Conservation (phyloP, 2,329 filamentous ascomycete genomes). For the Aspergillus carbonarius region DNA sequence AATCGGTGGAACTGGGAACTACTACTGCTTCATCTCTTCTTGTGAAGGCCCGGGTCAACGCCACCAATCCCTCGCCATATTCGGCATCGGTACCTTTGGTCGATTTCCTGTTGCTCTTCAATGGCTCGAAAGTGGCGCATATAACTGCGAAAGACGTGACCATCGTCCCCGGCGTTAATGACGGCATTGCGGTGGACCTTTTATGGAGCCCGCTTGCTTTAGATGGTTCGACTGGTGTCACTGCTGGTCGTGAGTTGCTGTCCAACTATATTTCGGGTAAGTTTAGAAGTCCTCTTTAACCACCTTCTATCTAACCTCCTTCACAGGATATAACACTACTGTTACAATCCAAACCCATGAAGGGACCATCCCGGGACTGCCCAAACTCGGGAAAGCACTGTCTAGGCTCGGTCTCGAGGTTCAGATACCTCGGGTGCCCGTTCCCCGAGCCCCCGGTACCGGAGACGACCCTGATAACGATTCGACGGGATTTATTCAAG, state of each 20-base stretch:
- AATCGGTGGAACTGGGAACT: constrained; percentile 68
- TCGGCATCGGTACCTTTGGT: constrained; percentile 77
- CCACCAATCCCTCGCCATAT: constrained; percentile 89
- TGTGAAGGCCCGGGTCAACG: constrained; percentile 70
- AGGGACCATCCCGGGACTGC: constrained; percentile 70
- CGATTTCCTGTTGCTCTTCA: constrained; percentile 72
- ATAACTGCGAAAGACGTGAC: constrained; percentile 64
- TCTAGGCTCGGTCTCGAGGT: constrained; percentile 70
- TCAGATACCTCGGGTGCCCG: constrained; percentile 65
- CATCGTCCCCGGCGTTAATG: constrained; percentile 69
- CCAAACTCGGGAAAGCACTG: constrained; percentile 69
- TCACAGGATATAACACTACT: constrained; percentile 71
- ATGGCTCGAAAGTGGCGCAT: constrained; percentile 73
- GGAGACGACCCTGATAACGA: constrained; percentile 44
- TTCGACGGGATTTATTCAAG: constrained; percentile 71
- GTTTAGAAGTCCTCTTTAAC: constrained; percentile 5
- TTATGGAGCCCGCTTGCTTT: constrained; percentile 69
- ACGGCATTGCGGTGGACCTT: constrained; percentile 64
- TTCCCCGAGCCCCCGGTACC: constrained; percentile 51
- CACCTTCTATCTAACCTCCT: constrained; percentile 9
- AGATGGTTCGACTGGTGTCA: constrained; percentile 61
- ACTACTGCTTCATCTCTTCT: constrained; percentile 71
- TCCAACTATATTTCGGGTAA: constrained; percentile 80
- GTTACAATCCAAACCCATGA: constrained; percentile 71
- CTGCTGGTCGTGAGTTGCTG: constrained; percentile 69